These are phyloP conservation scores for Porphyrellus cyaneotinctus DNA, from an alignment of 768 basidiomycete genomes.

Conservation along the genomic window DNA sequence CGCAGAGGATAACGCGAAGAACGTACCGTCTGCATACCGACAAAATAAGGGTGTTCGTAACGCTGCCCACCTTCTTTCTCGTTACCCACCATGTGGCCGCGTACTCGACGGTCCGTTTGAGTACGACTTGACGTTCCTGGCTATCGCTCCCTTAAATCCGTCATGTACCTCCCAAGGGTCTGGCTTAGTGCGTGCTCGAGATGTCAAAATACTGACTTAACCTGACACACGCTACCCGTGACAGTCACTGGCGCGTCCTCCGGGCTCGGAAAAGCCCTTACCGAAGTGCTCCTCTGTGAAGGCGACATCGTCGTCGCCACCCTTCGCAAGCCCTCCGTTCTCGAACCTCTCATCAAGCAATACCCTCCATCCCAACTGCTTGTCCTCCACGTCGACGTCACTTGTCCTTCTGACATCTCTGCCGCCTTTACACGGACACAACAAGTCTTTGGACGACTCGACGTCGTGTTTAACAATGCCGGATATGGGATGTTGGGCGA, in stretches of 20 bases:
- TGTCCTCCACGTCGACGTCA: conserved; percentile 39
- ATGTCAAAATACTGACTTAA: neutral
- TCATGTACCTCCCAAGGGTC: conserved; percentile 11
- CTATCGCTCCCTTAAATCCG: conserved; percentile 3
- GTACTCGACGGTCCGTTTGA: too few species aligned
- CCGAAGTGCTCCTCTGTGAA: conserved; percentile 29
- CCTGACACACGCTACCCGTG: neutral
- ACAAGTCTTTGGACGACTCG: conserved; percentile 36
- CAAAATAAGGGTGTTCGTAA: too few species aligned
- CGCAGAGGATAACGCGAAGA: too few species aligned
- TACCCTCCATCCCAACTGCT: conserved; percentile 31
- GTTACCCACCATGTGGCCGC: too few species aligned
- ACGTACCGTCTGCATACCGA: too few species aligned
- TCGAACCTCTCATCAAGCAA: conserved; percentile 21
- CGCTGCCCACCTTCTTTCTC: too few species aligned
- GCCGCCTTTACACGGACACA: conserved; percentile 32
- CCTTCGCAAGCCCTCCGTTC: conserved; percentile 31
- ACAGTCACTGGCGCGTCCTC: conserved; percentile 32
- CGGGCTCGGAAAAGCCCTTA: conserved; percentile 35
- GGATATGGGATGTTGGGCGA: conserved; percentile 27
- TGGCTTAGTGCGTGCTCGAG: conserved; percentile 6
- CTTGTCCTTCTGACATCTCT: conserved; percentile 26
- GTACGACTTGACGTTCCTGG: too few species aligned
- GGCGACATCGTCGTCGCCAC: conserved; percentile 39
- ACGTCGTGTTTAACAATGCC: conserved; percentile 46